Evolutionary conservation across 1,284 basidiomycete species (phyloP).

Genomic region (Lignosus rhinocerotis): DNA sequence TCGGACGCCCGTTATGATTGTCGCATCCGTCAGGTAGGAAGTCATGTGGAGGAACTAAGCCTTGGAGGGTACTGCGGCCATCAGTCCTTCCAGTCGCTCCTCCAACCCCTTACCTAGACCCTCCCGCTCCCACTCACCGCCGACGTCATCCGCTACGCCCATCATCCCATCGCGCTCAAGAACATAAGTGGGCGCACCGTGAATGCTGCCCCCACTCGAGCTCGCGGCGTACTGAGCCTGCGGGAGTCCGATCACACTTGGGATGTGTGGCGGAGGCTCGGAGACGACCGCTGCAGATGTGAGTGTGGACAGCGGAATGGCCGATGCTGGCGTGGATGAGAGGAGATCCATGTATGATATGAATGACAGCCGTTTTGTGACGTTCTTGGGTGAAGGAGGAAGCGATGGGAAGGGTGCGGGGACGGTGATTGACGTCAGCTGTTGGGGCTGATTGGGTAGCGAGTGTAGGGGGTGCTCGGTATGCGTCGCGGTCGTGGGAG

Average conservation of each 20-base stretch:
- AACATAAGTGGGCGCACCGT: slow-evolving; percentile 23
- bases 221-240: slow-evolving; percentile 31
- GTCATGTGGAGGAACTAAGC: slow-evolving; percentile 16
- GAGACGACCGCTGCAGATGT: slow-evolving; percentile 53
- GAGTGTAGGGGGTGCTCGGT: slow-evolving; percentile 37
- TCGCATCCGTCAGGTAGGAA: slow-evolving; percentile 4
- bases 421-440: slow-evolving; percentile 40
- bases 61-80: slow-evolving; percentile 26
- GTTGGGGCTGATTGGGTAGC: slow-evolving; percentile 28
- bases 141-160: slow-evolving; percentile 49
- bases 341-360: slow-evolving; percentile 85
- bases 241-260: slow-evolving; percentile 50
- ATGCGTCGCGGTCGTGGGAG: slow-evolving; percentile 43
- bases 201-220: slow-evolving; percentile 32
- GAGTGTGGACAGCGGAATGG: slow-evolving; percentile 69
- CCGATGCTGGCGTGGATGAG: slow-evolving; percentile 70
- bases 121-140: slow-evolving; percentile 83
- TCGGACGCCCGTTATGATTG: not conserved
- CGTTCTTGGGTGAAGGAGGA: slow-evolving; percentile 55
- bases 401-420: slow-evolving; percentile 39
- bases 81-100: slow-evolving; percentile 69
- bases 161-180: slow-evolving; percentile 26
- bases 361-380: slow-evolving; percentile 76
- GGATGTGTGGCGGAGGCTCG: slow-evolving; percentile 68
- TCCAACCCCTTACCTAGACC: slow-evolving; percentile 79